Base-by-base conservation (phyloP, 1,284 basidiomycete genomes). In the Ceratobasidium sp. region DNA sequence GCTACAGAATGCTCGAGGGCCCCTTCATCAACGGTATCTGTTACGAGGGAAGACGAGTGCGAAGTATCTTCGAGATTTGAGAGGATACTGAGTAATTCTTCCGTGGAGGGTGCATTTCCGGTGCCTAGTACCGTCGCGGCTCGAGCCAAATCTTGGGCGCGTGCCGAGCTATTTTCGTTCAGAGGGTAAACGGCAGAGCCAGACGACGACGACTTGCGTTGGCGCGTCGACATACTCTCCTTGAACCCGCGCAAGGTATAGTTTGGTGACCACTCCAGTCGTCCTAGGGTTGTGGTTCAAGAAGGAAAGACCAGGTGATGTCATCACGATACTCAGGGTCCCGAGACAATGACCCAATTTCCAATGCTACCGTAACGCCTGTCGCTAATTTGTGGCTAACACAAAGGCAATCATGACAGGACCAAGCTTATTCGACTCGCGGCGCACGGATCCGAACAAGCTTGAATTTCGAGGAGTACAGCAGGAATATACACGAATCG, bases 1-100 rank as follows among this genome's bases (percentile, higher is more conserved):
- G 47, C 60, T 12, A 64, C 60, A 10, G 60, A 64, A 32, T 64
- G 34, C 45, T 64, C 60, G 13, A 64, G 34, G 15, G 45, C 47
- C 1, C 22, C 47, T 52, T 64, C 60, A 15, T 50, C 60, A 15
- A 25, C 25, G 12, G 22, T 32, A 8, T 52, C 60, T 32, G 32
- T 38, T 47, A 34, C 34, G 29, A 52, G 49, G 25, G 22, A 35
- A 34, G 60, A 45, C 15, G 35, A 17, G n/a, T 22, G 27, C 17
- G 47, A 45, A 15, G 25, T 29, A 5, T 64, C 60, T 8, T 52
- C 42, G n/a, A 64, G 35, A 20, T 32, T 35, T 3, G 60, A 50
- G 6, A 64, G 17, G 31, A 64, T 52, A 1, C 42, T 34, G 2
- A 64, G 60, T 34, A 64, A 52, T n/a, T 64, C 49, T 35, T 64